Base-by-base conservation (phyloP, 2,329 filamentous ascomycete species). In the Cladosporium cucumerinum region DNA sequence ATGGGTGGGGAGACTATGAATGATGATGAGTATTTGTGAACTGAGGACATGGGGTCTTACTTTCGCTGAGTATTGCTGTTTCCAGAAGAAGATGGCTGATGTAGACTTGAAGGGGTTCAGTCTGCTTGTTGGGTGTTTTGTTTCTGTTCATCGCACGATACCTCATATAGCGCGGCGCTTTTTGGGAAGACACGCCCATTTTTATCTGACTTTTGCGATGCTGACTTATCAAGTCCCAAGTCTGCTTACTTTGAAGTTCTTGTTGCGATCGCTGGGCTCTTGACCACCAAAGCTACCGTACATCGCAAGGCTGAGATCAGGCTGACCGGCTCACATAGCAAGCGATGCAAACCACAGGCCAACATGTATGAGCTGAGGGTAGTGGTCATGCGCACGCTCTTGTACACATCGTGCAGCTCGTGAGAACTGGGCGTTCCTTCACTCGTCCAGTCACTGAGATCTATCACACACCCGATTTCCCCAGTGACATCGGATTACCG, bases 11-110 rank as follows among this genome's bases (percentile, higher is more conserved):
- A 46, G 14, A 43, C 66, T 30, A 72, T 74, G 67, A 69, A 69
- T 69, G 69, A 73, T 26, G 73, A 74, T 66, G 72, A 72, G 48
- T 68, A 46, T 39, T 39, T 69, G 65, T 66, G 55, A 65, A 2
- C n/a, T 46, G 26, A 14, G 3, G 21, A 26, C 7, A 21, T 21
- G 25, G 57, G 14, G 2, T 5, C 14, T 34, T 6, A 12, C 26
- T 11, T 23, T 28, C 28, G 26, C 12, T 39, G 10, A 46, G 4
- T 34, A 18, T 57, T 25, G 52, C 39, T 36, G 32, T 18, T 30
- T n/a, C 32, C 7, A 11, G 28, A 54, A 54, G 51, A 54, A 18
- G 51, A 57, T 57, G n/a, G 32, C 2, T 23, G 21, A 16, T 23
- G 10, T 23, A 34, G 52, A 34, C 23, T 26, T n/a, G 26, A 34